Conservation (phyloP, 2,329 filamentous ascomycete species). For the Clonostachys sp. region DNA sequence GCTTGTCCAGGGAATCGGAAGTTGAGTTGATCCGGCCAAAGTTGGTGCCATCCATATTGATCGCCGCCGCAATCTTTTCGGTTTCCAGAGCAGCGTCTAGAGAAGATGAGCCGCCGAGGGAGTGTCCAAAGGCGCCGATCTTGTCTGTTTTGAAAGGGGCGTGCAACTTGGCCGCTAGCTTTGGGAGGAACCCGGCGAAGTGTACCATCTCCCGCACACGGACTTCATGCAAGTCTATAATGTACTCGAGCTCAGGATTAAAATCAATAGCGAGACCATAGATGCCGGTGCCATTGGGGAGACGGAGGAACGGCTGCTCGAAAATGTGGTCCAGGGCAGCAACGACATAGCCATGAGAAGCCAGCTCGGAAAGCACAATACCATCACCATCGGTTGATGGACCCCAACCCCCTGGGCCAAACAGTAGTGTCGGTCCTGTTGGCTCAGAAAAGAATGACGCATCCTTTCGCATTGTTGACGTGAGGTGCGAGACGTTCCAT, state of each 20-base stretch:
- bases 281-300: constrained; percentile 16
- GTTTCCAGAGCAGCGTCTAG: constrained; percentile 6
- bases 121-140: constrained; percentile 12
- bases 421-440: constrained; percentile 4
- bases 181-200: constrained; percentile 10
- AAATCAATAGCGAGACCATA: constrained; percentile 5
- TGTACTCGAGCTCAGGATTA: background rate
- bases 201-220: constrained; percentile 2
- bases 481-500: constrained; percentile 5
- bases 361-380: constrained; percentile 5
- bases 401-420: constrained; percentile 6
- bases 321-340: constrained; percentile 16
- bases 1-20: constrained; percentile 9
- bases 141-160: constrained; percentile 8
- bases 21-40: background rate
- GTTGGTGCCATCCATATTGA: constrained; percentile 14
- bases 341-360: constrained; percentile 11
- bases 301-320: constrained; percentile 17
- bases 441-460: constrained; percentile 1
- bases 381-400: constrained; percentile 4
- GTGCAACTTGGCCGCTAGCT: constrained; percentile 5
- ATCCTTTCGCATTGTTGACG: constrained; percentile 5
- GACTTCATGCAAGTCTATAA: background rate
- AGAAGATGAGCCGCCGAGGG: constrained; percentile 12
- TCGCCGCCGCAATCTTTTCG: constrained; percentile 4